phyloP scores from a whole-genome alignment of 768 basidiomycete species.

The Mycena floridula region DNA sequence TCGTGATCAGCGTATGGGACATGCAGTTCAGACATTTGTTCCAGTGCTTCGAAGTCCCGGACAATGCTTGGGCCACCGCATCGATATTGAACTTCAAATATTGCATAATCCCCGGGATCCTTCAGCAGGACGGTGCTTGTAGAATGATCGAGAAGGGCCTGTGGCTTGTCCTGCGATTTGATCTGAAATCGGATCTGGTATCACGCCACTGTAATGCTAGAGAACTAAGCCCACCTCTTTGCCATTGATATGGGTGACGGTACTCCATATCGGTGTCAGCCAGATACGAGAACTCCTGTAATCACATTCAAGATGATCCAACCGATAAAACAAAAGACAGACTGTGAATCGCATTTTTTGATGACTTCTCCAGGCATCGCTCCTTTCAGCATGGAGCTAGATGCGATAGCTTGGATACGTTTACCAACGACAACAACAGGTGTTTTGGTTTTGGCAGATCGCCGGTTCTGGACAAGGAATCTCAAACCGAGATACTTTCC shows the following conservation, averaged over 20 bases:
- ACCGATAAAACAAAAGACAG: too few relatives aligned
- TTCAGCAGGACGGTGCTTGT: slow-evolving; percentile 8
- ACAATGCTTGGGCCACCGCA: slow-evolving; percentile 7
- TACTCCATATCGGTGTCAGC: neutral
- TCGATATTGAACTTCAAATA: slow-evolving; percentile 8
- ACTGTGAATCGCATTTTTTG: too few relatives aligned
- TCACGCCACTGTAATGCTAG: neutral
- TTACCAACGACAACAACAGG: too few relatives aligned
- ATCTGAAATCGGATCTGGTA: too few relatives aligned
- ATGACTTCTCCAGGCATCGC: too few relatives aligned
- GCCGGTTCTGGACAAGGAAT: too few relatives aligned
- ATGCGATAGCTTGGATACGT: too few relatives aligned
- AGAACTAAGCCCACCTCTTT: neutral
- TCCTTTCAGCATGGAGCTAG: too few relatives aligned
- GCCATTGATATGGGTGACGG: slow-evolving; percentile 1
- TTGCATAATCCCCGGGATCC: slow-evolving; percentile 9
- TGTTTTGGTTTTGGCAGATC: too few relatives aligned
- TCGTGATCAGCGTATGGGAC: slow-evolving; percentile 8
- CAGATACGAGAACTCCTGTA: too few relatives aligned
- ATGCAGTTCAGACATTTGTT: slow-evolving; percentile 5
- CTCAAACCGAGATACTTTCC: too few relatives aligned
- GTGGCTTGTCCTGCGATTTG: slow-evolving; percentile 1
- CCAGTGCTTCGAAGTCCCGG: slow-evolving; percentile 9
- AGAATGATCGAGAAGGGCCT: slow-evolving; percentile 3
- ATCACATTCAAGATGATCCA: too few relatives aligned